Conservation (phyloP, 2,329 filamentous ascomycete genomes). For the Pseudogymnoascus sp. region DNA sequence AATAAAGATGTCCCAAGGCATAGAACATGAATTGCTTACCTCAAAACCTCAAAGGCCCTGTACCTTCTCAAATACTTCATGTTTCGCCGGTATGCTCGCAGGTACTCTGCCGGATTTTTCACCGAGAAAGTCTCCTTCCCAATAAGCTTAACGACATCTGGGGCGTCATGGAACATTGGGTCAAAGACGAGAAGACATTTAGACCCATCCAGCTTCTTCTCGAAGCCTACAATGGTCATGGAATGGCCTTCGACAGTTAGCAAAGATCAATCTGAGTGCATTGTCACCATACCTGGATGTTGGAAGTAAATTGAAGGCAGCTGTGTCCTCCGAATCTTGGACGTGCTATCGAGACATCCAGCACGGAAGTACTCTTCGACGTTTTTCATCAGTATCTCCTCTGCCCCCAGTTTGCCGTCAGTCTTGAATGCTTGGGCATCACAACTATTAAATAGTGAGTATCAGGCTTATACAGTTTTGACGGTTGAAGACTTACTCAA, state of each 20-base stretch:
- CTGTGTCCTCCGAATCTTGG: conserved; percentile 61
- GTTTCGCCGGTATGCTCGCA: conserved; percentile 68
- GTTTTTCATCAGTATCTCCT: conserved; percentile 48
- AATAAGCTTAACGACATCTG: conserved; percentile 51
- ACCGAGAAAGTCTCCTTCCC: conserved; percentile 38
- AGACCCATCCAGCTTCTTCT: conserved; percentile 55
- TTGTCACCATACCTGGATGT: conserved; percentile 50
- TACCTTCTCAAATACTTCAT: conserved; percentile 60
- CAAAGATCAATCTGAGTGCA: background rate
- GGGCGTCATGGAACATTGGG: conserved; percentile 67
- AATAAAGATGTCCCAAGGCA: background rate
- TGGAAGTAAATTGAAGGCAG: conserved; percentile 87
- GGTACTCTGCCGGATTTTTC: conserved; percentile 41
- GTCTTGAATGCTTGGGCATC: conserved; percentile 52
- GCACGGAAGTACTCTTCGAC: conserved; percentile 68
- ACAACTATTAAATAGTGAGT: conserved; percentile 36
- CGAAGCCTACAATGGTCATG: conserved; percentile 79
- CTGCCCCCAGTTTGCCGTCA: conserved; percentile 28
- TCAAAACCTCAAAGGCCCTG: conserved; percentile 70
- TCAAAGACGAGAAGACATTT: conserved; percentile 78
- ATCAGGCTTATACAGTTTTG: background rate
- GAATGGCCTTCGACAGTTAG: conserved; percentile 60
- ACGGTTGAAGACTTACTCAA: conserved; percentile 42
- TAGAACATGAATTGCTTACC: conserved; percentile 39
- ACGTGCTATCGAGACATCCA: conserved; percentile 39